phyloP scores from a whole-genome alignment of 306 rosid genomes.

The Dalbergia cochinchinensis region DNA sequence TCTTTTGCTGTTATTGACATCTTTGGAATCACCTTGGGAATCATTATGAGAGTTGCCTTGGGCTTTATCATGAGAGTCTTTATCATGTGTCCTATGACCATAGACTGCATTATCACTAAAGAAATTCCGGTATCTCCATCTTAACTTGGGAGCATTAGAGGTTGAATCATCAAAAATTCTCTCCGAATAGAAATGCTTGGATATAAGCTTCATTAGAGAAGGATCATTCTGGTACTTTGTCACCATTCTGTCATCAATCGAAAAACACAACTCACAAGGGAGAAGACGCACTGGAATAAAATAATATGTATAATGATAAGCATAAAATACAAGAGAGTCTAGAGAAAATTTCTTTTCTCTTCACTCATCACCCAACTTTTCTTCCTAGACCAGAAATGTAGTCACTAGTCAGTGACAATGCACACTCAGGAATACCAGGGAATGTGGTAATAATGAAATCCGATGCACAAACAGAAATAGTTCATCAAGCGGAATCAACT shows the following conservation, averaged over 20 bases:
- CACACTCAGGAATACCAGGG: conserved; percentile 27
- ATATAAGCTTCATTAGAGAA: conserved; percentile 56
- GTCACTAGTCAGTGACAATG: neutral
- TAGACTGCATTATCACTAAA: conserved; percentile 58
- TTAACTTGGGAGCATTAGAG: conserved; percentile 62
- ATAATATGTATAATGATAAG: neutral
- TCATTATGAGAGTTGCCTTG: conserved; percentile 45
- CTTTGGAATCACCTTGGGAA: conserved; percentile 45
- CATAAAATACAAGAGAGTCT: conserved; percentile 6
- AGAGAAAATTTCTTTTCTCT: conserved; percentile 14
- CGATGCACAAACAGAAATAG: conserved; percentile 33
- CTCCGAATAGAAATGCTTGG: conserved; percentile 80
- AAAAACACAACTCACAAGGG: conserved; percentile 12
- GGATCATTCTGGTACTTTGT: conserved; percentile 62
- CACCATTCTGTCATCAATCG: conserved; percentile 66
- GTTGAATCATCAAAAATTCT: conserved; percentile 75
- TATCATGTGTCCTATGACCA: conserved; percentile 53
- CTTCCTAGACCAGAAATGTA: conserved; percentile 28
- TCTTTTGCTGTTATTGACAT: conserved; percentile 46
- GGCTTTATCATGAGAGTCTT: conserved; percentile 50
- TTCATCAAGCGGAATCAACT: conserved; percentile 34
- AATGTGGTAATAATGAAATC: conserved; percentile 16
- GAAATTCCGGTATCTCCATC: conserved; percentile 86
- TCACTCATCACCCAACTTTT: neutral
- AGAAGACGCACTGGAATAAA: conserved; percentile 23